Base-by-base conservation (phyloP, 2,329 filamentous ascomycete genomes). In the Pseudogymnoascus sp. region DNA sequence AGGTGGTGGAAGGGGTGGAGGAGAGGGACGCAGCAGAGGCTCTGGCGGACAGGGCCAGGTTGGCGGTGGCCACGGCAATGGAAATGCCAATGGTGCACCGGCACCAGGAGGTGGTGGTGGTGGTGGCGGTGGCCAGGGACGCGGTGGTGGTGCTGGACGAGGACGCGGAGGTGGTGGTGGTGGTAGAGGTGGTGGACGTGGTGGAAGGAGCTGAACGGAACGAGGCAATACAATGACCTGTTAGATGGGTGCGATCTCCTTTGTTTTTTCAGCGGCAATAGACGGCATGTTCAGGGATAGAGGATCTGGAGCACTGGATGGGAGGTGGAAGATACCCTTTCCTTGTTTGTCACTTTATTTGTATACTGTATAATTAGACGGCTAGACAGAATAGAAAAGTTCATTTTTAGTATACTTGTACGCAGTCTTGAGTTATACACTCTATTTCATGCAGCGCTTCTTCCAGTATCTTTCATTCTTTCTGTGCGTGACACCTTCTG, bases 51-150 rank as follows among this genome's bases (percentile, higher is more conserved):
- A 66, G 64, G 16, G 65, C 6, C 43, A 66, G 64, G 11, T 35
- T 37, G 59, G 59, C n/a, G 35, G 40, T 31, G 37, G 60, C 24
- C 64, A 78, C 77, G 63, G 68, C 62, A 7, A 60, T 60, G 33
- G 28, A 31, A 46, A 60, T 60, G 33, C 33, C 38, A 46, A 60
- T 24, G 46, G 33, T 69, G 65, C 19, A 22, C 61, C 37, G 59
- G 40, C 37, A 38, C 50, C 50, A 14, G 50, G 50, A 56, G 67
- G 72, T 1, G 69, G 72, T 28, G 60, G 63, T 2, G 41, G 64
- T 10, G 65, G 67, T 31, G 61, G 66, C 10, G 63, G 43, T 19
- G 66, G 67, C 2, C 61, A 62, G 53, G 65, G 66, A n/a, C 66
- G 59, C 16, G 59, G 65, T 61, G 67, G 65, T 28, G 65, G 64